These are phyloP conservation scores for Ophiocordyceps australis DNA, from an alignment of 2,329 filamentous ascomycete genomes.

Conservation along the genomic window DNA sequence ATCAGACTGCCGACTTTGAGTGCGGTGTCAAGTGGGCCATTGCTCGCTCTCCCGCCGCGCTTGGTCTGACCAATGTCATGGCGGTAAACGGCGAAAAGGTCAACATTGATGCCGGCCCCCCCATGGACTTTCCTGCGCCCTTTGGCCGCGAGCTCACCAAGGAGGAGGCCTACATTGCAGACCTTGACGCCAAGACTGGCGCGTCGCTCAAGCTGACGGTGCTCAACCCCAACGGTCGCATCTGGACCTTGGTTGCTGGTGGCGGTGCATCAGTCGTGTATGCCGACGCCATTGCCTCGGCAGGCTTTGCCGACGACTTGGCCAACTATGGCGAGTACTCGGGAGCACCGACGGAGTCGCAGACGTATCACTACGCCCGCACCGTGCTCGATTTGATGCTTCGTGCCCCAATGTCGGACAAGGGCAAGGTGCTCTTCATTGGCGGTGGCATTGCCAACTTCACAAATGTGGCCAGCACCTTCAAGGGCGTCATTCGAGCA, in stretches of 20 bases:
- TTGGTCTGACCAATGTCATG: constrained; percentile 58
- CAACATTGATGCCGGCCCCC: constrained; percentile 88
- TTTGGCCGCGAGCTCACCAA: constrained; percentile 98
- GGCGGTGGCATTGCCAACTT: constrained; percentile 99
- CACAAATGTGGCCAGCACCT: constrained; percentile 97
- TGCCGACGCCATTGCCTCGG: constrained; percentile 92
- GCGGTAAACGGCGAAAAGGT: constrained; percentile 53
- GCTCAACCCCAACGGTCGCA: constrained; percentile 75
- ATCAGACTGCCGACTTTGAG: constrained; percentile 98
- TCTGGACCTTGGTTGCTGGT: constrained; percentile 97
- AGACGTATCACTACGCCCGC: constrained; percentile 97
- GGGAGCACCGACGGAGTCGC: constrained; percentile 92
- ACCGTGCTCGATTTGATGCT: constrained; percentile 97
- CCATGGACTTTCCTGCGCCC: constrained; percentile 96
- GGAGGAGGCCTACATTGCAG: constrained; percentile 97
- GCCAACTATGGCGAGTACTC: constrained; percentile 99
- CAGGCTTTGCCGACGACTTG: constrained; percentile 86
- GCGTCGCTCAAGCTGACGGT: constrained; percentile 97
- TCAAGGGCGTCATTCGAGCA: constrained; percentile 98
- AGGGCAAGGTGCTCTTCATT: constrained; percentile 98
- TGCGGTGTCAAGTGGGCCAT: constrained; percentile 98
- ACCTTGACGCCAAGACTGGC: constrained; percentile 98
- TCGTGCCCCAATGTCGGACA: constrained; percentile 62
- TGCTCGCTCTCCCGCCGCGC: constrained; percentile 73
- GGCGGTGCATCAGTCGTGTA: constrained; percentile 99